These are phyloP conservation scores for Ensete glaucum DNA, from an alignment of 176 grass and related monocot genomes.

Conservation along the genomic window DNA sequence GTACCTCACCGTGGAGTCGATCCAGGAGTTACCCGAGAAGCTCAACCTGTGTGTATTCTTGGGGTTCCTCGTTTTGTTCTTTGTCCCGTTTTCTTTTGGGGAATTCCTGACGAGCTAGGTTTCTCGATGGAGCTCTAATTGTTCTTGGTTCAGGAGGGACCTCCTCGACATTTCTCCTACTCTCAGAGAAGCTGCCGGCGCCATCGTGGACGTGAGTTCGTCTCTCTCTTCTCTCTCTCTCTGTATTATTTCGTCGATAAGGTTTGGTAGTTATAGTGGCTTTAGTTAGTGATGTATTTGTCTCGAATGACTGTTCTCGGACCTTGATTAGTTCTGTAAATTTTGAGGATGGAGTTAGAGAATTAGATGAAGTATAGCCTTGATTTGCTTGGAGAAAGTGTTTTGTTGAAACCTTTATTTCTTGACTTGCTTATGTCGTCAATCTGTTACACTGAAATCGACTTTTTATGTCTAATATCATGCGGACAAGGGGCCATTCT, in stretches of 20 bases:
- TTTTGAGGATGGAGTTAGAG: too few relatives aligned
- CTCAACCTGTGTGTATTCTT: conserved; percentile 42
- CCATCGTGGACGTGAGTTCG: conserved; percentile 84
- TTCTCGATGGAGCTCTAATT: background rate
- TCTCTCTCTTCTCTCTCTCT: background rate
- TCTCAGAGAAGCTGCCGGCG: conserved; percentile 81
- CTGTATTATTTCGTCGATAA: background rate
- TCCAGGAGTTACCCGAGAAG: conserved; percentile 43
- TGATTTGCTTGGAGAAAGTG: too few relatives aligned
- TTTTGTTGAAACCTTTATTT: too few relatives aligned
- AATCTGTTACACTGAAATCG: too few relatives aligned
- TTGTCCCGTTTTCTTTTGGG: background rate
- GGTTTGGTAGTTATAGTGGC: too few relatives aligned
- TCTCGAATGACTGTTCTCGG: too few relatives aligned
- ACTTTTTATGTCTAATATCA: too few relatives aligned
- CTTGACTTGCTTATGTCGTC: too few relatives aligned
- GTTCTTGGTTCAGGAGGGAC: conserved; percentile 48
- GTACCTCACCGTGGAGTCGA: conserved; percentile 64
- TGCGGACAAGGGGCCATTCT: too few relatives aligned
- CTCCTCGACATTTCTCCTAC: conserved; percentile 91
- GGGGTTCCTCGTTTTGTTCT: background rate
- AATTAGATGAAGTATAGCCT: too few relatives aligned
- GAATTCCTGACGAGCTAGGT: background rate
- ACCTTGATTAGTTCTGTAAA: too few relatives aligned
- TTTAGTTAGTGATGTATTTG: too few relatives aligned